Conservation (phyloP, 768 basidiomycete genomes). For the Artomyces pyxidatus region DNA sequence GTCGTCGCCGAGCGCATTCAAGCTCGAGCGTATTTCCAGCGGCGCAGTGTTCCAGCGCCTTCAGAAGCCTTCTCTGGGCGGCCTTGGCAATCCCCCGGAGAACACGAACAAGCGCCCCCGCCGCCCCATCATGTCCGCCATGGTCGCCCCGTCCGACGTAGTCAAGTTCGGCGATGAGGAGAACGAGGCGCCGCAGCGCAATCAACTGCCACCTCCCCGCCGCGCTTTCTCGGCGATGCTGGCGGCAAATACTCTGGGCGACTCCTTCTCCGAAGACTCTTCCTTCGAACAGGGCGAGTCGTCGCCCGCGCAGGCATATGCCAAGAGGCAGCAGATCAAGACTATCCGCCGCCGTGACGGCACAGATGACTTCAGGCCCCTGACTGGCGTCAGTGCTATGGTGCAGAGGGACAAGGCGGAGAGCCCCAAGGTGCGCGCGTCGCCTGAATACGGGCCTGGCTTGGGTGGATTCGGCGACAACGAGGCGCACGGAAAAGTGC, state of each 20-base stretch:
- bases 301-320: slow-evolving; percentile 78
- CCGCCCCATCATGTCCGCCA: slow-evolving; percentile 59
- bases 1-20: slow-evolving; percentile 42
- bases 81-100: slow-evolving; percentile 45
- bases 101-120: slow-evolving; percentile 48
- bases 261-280: slow-evolving; percentile 37
- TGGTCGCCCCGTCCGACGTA: slow-evolving; percentile 40
- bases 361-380: slow-evolving; percentile 69
- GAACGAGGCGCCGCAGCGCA: slow-evolving; percentile 4
- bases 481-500: slow-evolving; percentile 85
- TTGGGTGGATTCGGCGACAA: slow-evolving; percentile 88
- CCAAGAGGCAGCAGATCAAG: slow-evolving; percentile 67
- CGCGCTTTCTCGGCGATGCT: slow-evolving; percentile 74
- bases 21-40: slow-evolving; percentile 34
- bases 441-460: slow-evolving; percentile 40
- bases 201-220: slow-evolving; percentile 41
- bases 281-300: slow-evolving; percentile 50
- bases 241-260: slow-evolving; percentile 24
- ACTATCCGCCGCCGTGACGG: slow-evolving; percentile 76
- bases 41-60: slow-evolving; percentile 24
- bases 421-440: slow-evolving; percentile 15
- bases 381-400: slow-evolving; percentile 52
- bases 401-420: slow-evolving; percentile 11
- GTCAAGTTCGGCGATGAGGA: slow-evolving; percentile 14
- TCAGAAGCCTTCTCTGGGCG: slow-evolving; percentile 47